Percentiles rank a stretch among this genome's conserved stretches.
phyloP scores from a whole-genome alignment of 257 asterid species.

The Perilla frutescens region DNA sequence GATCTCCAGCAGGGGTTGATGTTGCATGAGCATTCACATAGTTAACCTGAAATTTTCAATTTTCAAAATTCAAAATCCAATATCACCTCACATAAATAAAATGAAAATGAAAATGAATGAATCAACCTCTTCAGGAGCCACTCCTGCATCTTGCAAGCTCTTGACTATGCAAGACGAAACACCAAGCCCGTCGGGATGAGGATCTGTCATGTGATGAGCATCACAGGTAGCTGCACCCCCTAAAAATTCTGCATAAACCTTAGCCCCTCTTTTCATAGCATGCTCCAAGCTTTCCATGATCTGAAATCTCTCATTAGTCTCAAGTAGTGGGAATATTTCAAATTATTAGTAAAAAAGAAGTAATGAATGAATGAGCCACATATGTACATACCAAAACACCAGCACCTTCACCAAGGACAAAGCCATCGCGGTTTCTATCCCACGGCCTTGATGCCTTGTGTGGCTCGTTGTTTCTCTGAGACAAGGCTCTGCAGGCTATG shows the following conservation, averaged over 20 bases:
- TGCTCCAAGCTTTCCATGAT: conserved; percentile 57
- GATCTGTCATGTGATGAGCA: conserved; percentile 51
- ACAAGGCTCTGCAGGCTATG: conserved; percentile 43
- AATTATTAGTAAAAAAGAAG: background rate
- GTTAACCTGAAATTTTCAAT: background rate
- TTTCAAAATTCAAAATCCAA: background rate
- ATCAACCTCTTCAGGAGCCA: conserved; percentile 61
- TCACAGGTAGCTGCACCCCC: conserved; percentile 53
- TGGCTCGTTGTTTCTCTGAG: conserved; percentile 24
- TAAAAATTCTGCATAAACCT: conserved; percentile 45
- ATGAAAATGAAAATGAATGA: background rate
- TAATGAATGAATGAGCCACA: too few relatives aligned
- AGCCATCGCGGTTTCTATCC: conserved; percentile 60
- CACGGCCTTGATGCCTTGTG: conserved; percentile 67
- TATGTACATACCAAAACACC: conserved; percentile 48
- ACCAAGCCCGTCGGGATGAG: conserved; percentile 49
- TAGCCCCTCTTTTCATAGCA: conserved; percentile 47
- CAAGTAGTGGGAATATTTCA: background rate
- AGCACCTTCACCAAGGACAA: conserved; percentile 67
- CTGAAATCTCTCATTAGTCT: conserved; percentile 3
- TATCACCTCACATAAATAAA: background rate
- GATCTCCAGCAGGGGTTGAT: background rate
- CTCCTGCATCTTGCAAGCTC: conserved; percentile 30
- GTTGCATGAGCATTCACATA: conserved; percentile 22
- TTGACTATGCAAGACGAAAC: conserved; percentile 47